phyloP scores from a whole-genome alignment of 352 stramenopile species.

The Pythium apleroticum region DNA sequence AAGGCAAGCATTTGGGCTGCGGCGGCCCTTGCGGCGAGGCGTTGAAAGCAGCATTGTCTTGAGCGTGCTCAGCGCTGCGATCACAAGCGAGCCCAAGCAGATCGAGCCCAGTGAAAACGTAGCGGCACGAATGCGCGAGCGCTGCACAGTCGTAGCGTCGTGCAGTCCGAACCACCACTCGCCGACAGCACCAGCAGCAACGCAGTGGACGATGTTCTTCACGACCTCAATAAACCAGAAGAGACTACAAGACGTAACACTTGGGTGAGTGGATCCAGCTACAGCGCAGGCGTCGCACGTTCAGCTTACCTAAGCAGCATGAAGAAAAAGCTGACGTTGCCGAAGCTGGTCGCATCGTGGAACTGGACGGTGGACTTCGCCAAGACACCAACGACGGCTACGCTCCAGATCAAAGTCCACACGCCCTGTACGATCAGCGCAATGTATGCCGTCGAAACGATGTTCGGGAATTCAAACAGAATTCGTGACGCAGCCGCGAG shows the following conservation, averaged over 20 bases:
- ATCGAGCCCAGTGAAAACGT: constrained; percentile 83
- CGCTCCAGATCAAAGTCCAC: constrained; percentile 80
- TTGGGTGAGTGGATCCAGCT: neutral
- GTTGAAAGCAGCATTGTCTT: constrained; percentile 68
- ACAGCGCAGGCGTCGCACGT: neutral
- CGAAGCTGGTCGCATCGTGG: constrained; percentile 60
- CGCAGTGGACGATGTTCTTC: constrained; percentile 87
- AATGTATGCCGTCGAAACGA: constrained; percentile 66
- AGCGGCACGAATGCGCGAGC: constrained; percentile 58
- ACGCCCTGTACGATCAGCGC: constrained; percentile 57
- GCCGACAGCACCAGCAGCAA: constrained; percentile 71
- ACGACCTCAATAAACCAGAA: constrained; percentile 86
- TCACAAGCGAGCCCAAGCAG: constrained; percentile 79
- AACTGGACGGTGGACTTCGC: constrained; percentile 47
- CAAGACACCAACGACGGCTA: constrained; percentile 71
- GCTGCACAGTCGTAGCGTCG: constrained; percentile 70
- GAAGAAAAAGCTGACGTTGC: constrained; percentile 83
- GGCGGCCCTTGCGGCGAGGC: constrained; percentile 57
- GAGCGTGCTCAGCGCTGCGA: constrained; percentile 65
- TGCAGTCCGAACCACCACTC: constrained; percentile 87
- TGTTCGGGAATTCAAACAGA: constrained; percentile 69
- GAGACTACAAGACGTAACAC: constrained; percentile 36
- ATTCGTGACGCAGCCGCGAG: constrained; percentile 69
- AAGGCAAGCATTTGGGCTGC: constrained; percentile 76
- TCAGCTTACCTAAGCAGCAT: constrained; percentile 72